Conservation (phyloP, 2,329 filamentous ascomycete genomes). For the Colletotrichum tamarilloi region DNA sequence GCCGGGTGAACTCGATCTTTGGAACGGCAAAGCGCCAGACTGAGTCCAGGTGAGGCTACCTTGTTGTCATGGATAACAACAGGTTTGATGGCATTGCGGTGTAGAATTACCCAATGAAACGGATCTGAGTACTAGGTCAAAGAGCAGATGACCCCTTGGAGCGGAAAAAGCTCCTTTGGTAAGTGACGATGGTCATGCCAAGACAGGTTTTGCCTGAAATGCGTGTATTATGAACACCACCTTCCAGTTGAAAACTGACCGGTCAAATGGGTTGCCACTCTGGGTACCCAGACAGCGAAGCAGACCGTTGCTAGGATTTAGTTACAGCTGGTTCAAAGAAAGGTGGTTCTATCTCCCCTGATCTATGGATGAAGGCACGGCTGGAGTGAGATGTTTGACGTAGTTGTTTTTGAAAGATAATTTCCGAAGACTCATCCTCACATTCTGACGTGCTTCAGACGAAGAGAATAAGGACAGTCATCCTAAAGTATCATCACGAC, state of each 20-base stretch:
- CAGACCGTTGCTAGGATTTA: background rate
- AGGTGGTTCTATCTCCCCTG: background rate
- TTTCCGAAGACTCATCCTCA: no score
- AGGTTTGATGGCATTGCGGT: background rate
- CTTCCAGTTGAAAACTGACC: background rate
- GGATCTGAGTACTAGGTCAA: no score
- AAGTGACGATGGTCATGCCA: background rate
- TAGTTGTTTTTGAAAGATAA: background rate
- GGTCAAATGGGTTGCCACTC: background rate
- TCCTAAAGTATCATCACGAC: background rate
- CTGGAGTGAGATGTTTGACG: background rate
- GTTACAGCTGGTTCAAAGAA: background rate
- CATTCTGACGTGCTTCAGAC: no score
- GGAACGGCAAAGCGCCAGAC: no score
- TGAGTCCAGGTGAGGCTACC: background rate
- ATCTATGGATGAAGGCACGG: background rate
- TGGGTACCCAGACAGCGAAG: background rate
- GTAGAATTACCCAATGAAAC: no score
- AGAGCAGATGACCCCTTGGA: background rate
- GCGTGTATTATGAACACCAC: background rate
- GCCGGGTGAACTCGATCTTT: no score
- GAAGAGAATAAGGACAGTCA: no score
- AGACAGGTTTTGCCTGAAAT: background rate
- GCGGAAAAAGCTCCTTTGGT: background rate
- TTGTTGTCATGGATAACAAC: background rate